These are phyloP conservation scores for Fusarium sp. DNA, from an alignment of 2,329 filamentous ascomycete species.

Conservation along the genomic window DNA sequence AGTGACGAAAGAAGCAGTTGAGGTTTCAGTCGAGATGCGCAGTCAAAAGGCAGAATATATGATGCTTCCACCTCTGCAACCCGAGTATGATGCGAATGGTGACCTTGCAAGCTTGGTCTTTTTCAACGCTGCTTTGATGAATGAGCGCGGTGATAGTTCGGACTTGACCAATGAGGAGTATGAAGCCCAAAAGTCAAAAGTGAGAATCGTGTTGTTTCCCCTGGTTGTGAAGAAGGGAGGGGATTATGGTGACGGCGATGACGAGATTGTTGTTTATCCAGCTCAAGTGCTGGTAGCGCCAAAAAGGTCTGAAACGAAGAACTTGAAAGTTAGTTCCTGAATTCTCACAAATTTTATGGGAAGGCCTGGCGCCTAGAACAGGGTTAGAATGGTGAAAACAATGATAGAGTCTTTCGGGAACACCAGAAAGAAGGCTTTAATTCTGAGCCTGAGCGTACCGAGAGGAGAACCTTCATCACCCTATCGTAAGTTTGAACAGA, in stretches of 20 bases:
- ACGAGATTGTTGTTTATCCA: neutral
- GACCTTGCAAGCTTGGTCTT: neutral
- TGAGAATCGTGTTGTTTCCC: neutral
- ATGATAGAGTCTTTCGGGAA: too few relatives aligned
- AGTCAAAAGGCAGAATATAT: neutral
- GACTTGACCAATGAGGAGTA: neutral
- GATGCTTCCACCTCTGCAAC: neutral
- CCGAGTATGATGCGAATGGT: neutral
- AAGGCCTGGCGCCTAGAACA: too few relatives aligned
- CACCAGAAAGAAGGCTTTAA: too few relatives aligned
- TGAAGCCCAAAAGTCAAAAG: neutral
- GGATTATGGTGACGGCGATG: neutral
- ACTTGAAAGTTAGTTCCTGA: neutral
- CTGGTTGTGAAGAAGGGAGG: neutral
- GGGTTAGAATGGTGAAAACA: too few relatives aligned
- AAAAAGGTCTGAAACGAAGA: neutral
- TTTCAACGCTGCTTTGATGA: neutral
- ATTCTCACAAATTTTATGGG: too few relatives aligned
- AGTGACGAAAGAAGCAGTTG: neutral
- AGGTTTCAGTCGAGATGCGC: neutral
- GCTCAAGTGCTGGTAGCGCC: neutral
- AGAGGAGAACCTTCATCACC: neutral
- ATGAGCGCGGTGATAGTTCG: neutral
- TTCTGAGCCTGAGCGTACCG: neutral
- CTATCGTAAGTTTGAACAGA: too few relatives aligned